Base-by-base conservation (phyloP, 768 basidiomycete genomes). In the Lactifluus rugatus region DNA sequence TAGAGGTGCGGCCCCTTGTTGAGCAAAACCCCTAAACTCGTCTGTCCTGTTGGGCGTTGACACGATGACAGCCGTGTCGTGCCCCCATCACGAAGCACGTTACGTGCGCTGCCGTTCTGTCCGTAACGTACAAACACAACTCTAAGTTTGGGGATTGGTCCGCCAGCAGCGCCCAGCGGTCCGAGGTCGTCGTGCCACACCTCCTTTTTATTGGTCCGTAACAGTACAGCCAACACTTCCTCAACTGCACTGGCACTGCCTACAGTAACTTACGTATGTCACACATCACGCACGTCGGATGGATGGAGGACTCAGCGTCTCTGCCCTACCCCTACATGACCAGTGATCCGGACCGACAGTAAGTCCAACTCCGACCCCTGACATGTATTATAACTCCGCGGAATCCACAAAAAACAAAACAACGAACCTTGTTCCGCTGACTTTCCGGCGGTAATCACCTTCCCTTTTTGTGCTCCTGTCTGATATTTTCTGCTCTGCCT, bases 1-100 rank as follows among this genome's bases (percentile, higher is more conserved):
- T 17, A 32, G 31, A 23, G 8, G 17, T 51, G 21, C 23, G 56
- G 46, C 17, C 49, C 9, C 44, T 52, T 48, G 34, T 58, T 31
- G 46, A 53, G 57, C n/a, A 31, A 39, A 51, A 34, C 52, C 57
- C 57, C 52, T 52, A 52, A 46, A 25, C 37, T 32, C 21, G n/a
- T n/a, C 31, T 52, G 57, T 50, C 45, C 8, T 52, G 37, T 47
- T 52, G 4, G 36, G 45, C 36, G 7, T 47, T 19, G 28, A 31
- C 28, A 31, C 28, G 28, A 31, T 31, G n/a, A n/a, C n/a, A n/a
- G n/a, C n/a, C n/a, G n/a, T n/a, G n/a, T n/a, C n/a, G n/a, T n/a
- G n/a, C n/a, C n/a, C n/a, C n/a, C n/a, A n/a, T n/a, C n/a, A n/a
- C n/a, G n/a, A n/a, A 31, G 28, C 28, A 51, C 34, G 19, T 42